Conservation (phyloP, 2,329 filamentous ascomycete species). For the Apiospora arundinis region DNA sequence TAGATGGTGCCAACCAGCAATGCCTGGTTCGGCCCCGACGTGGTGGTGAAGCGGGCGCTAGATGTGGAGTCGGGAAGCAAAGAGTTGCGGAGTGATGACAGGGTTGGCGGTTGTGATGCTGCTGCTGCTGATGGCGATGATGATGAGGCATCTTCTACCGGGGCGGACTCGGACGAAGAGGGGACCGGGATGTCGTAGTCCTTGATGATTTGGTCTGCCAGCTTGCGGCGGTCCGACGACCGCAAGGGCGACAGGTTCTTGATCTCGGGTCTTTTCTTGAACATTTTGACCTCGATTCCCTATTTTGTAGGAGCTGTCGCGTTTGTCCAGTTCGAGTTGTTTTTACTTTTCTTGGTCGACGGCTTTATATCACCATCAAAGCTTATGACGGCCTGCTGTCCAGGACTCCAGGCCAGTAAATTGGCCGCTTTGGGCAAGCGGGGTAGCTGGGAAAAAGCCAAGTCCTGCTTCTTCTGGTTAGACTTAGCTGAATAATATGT, state of each 20-base stretch:
- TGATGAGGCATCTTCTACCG: slow-evolving; percentile 32
- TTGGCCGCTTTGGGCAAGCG: slow-evolving; percentile 10
- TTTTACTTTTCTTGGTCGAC: not conserved
- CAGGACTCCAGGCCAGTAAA: not conserved
- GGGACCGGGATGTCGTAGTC: slow-evolving; percentile 56
- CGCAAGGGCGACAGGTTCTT: slow-evolving; percentile 71
- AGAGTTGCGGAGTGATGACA: slow-evolving; percentile 51
- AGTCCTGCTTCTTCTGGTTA: not conserved
- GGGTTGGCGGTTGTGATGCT: not conserved
- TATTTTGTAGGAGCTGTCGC: no score
- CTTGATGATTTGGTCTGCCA: slow-evolving; percentile 70
- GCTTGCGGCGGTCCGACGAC: slow-evolving; percentile 70
- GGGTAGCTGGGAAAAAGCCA: not conserved
- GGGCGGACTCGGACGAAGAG: slow-evolving; percentile 30
- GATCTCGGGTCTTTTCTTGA: slow-evolving; percentile 72
- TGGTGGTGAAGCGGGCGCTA: slow-evolving; percentile 70
- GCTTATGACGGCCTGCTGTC: not conserved
- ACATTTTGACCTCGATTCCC: slow-evolving; percentile 49
- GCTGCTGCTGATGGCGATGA: slow-evolving; percentile 19
- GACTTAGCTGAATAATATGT: not conserved
- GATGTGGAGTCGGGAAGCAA: slow-evolving; percentile 68
- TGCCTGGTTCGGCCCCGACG: slow-evolving; percentile 65
- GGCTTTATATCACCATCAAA: not conserved
- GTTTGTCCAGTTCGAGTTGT: not conserved
- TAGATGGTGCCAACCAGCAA: slow-evolving; percentile 69